Conservation (phyloP, 371 early-diverging fungal species). For the Mucor piriformis region DNA sequence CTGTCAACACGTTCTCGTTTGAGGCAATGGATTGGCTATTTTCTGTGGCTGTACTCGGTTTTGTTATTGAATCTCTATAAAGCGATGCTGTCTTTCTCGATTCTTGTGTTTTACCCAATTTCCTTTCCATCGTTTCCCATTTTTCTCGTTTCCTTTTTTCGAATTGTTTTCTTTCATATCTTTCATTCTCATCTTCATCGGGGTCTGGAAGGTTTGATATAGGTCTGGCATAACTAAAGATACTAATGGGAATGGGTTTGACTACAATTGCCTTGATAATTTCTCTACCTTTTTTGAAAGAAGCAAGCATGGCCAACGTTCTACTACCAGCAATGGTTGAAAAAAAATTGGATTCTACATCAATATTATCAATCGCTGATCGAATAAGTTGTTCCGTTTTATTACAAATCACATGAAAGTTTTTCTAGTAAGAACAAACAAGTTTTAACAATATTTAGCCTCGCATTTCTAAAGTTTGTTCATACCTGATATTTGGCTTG, state of each 20-base stretch:
- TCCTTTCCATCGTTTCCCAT: neutral
- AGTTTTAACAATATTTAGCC: no score
- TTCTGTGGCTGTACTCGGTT: neutral
- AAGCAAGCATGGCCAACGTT: slow-evolving; percentile 15
- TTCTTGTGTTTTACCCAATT: neutral
- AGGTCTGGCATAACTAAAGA: slow-evolving; percentile 11
- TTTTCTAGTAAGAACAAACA: neutral
- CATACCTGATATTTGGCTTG: neutral
- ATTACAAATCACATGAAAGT: neutral
- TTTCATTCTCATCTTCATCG: neutral
- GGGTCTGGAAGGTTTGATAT: neutral
- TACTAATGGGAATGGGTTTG: slow-evolving; percentile 1
- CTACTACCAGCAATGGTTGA: slow-evolving; percentile 15
- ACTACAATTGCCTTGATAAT: slow-evolving; percentile 1
- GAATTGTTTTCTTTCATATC: neutral
- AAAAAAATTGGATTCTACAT: slow-evolving; percentile 3
- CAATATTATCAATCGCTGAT: neutral
- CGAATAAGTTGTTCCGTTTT: neutral
- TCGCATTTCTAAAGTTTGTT: no score
- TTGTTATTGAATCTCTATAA: neutral
- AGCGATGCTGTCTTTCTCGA: neutral
- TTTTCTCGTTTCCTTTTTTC: neutral
- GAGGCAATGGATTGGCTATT: neutral
- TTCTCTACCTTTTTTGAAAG: slow-evolving; percentile 1
- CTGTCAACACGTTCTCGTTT: slow-evolving; percentile 12